Base-by-base conservation (phyloP, 2,329 filamentous ascomycete species). In the Tetracladium maxilliforme region DNA sequence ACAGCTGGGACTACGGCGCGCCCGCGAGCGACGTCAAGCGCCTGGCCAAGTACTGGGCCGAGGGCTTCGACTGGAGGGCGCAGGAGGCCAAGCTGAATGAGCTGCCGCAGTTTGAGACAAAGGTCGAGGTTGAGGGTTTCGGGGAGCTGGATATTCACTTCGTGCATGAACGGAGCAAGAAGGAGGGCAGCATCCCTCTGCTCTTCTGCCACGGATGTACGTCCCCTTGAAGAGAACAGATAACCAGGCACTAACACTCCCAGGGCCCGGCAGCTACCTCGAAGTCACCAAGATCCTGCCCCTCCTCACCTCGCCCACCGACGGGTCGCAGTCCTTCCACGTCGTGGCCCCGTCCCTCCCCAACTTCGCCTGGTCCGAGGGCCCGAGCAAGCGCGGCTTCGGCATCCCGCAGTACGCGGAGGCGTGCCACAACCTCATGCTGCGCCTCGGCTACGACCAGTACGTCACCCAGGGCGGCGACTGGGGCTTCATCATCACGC, bases 191-290 rank as follows among this genome's bases (percentile, higher is more conserved):
- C 3, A 65, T 81, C 21, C 74, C 76, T 0, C 40, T 81, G 16
- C 43, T 81, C 2, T 79, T 81, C 41, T 55, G 59, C n/a, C 74
- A 80, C 40, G 72, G 73, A 10, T 79, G 65, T 54, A n/a, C n/a
- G n/a, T n/a, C n/a, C n/a, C n/a, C n/a, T n/a, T n/a, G n/a, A n/a
- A n/a, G n/a, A n/a, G n/a, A n/a, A n/a, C n/a, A n/a, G n/a, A n/a
- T n/a, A n/a, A n/a, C n/a, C n/a, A n/a, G n/a, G n/a, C n/a, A n/a
- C n/a, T n/a, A 15, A 14, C 10, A 11, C 20, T 19, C 8, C 4
- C 7, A 52, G 31, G 69, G 65, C 76, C 76, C 0, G 76, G 76
- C 3, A 73, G 64, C 35, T 78, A 78, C 39, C 40, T 75, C 22
- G 74, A 81, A 45, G 70, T 68, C 3, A 48, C 51, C 11, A 78